phyloP scores from a whole-genome alignment of 2,329 filamentous ascomycete species.

The Botrytis fragariae region DNA sequence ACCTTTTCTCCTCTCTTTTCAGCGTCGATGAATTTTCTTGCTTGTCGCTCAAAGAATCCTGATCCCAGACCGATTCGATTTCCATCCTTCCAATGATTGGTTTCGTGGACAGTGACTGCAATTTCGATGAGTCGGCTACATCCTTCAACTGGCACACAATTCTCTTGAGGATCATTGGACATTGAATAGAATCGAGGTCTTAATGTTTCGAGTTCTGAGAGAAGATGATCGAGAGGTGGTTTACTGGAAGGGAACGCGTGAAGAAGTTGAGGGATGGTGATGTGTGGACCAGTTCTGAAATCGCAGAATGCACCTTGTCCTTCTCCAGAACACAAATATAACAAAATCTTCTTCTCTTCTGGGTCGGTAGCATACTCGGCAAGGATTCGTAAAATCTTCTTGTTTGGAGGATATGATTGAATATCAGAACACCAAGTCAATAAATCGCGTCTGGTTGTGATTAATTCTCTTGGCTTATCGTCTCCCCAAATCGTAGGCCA shows the following conservation, averaged over 20 bases:
- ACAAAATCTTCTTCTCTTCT: constrained; percentile 84
- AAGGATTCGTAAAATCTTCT: constrained; percentile 78
- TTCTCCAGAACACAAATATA: constrained; percentile 82
- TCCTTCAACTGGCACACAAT: constrained; percentile 34
- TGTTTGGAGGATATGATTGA: constrained; percentile 88
- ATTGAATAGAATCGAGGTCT: constrained; percentile 99
- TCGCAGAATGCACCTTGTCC: constrained; percentile 93
- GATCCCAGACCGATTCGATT: constrained; percentile 82
- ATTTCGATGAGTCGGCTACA: constrained; percentile 86
- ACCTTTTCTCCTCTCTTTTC: constrained; percentile 58
- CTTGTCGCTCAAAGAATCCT: constrained; percentile 88
- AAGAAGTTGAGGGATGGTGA: constrained; percentile 82
- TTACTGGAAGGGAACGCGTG: constrained; percentile 89
- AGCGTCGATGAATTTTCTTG: constrained; percentile 67
- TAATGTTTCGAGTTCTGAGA: constrained; percentile 77
- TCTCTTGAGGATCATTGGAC: constrained; percentile 87
- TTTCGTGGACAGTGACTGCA: constrained; percentile 93
- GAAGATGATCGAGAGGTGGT: constrained; percentile 78
- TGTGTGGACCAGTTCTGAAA: constrained; percentile 82
- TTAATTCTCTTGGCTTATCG: constrained; percentile 77
- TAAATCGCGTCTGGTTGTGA: constrained; percentile 87
- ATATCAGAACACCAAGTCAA: constrained; percentile 94
- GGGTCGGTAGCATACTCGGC: constrained; percentile 78
- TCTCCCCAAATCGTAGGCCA: constrained; percentile 99
- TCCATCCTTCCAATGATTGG: constrained; percentile 71